Percentiles rank a stretch among this genome's conserved stretches.
phyloP scores from a whole-genome alignment of 805 yeast genomes.

The Candida pini region DNA sequence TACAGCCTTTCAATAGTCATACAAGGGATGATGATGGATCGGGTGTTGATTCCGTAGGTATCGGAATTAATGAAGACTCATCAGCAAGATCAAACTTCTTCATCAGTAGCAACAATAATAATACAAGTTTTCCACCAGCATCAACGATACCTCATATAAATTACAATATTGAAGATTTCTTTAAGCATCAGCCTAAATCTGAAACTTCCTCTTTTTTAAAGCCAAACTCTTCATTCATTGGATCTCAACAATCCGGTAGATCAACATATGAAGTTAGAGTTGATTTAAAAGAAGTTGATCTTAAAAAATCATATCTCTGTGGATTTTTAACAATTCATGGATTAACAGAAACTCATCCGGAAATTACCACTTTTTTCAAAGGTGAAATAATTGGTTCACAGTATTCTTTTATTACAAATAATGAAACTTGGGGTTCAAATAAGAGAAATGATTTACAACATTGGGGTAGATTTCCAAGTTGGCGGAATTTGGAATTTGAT shows the following conservation, averaged over 20 bases:
- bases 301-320: slow-evolving; percentile 42
- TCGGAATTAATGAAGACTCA: too few relatives aligned
- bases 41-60: too few relatives aligned
- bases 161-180: slow-evolving; percentile 19
- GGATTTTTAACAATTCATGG: slow-evolving; percentile 66
- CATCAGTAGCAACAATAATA: background rate
- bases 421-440: slow-evolving; percentile 48
- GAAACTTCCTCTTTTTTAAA: slow-evolving; percentile 40
- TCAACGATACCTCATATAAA: background rate
- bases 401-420: slow-evolving; percentile 54
- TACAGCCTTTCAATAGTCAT: background rate
- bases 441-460: slow-evolving; percentile 52
- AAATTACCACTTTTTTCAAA: slow-evolving; percentile 64
- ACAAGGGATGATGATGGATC: background rate
- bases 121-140: background rate
- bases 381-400: slow-evolving; percentile 64
- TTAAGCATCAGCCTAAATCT: slow-evolving; percentile 8
- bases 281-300: slow-evolving; percentile 64
- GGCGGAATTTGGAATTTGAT: slow-evolving; percentile 29
- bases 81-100: too few relatives aligned
- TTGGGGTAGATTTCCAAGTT: slow-evolving; percentile 49
- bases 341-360: slow-evolving; percentile 54
- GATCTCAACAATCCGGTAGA: slow-evolving; percentile 66
- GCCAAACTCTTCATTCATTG: slow-evolving; percentile 58
- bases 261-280: slow-evolving; percentile 63